These are phyloP conservation scores for Colletotrichum somersetense DNA, from an alignment of 2,329 filamentous ascomycete genomes.

Conservation along the genomic window DNA sequence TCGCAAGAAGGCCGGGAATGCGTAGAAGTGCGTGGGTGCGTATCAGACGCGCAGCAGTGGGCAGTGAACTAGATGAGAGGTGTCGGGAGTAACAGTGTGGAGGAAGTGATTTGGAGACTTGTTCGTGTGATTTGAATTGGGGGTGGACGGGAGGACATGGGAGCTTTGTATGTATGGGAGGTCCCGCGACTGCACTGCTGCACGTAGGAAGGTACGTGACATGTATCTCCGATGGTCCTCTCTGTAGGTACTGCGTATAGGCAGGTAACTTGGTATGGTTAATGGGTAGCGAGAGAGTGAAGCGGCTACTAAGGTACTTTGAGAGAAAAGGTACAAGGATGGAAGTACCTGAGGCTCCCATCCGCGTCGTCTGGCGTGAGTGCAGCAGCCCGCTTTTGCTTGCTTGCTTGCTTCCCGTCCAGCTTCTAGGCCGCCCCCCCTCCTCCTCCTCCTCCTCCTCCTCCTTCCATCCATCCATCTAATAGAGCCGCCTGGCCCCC, in stretches of 20 bases:
- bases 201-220: not conserved
- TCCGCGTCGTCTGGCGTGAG: not conserved
- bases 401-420: not conserved
- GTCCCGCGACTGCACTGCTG: constrained; percentile 2
- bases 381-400: not conserved
- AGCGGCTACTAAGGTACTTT: not conserved
- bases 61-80: not conserved
- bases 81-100: constrained; percentile 9
- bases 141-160: constrained; percentile 34
- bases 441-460: not conserved
- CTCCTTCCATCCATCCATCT: not conserved
- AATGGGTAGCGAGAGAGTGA: not conserved
- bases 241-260: not conserved
- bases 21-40: not conserved
- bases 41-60: constrained; percentile 1
- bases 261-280: too few relatives aligned
- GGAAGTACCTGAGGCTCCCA: constrained; percentile 37
- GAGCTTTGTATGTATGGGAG: constrained; percentile 36
- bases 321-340: constrained; percentile 19
- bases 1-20: not conserved
- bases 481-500: not conserved
- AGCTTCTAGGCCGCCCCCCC: not conserved
- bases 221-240: constrained; percentile 4
- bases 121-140: constrained; percentile 39
- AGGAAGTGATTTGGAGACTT: constrained; percentile 36